Base-by-base conservation (phyloP, 2,329 filamentous ascomycete genomes). In the Hymenoscyphus occultus region DNA sequence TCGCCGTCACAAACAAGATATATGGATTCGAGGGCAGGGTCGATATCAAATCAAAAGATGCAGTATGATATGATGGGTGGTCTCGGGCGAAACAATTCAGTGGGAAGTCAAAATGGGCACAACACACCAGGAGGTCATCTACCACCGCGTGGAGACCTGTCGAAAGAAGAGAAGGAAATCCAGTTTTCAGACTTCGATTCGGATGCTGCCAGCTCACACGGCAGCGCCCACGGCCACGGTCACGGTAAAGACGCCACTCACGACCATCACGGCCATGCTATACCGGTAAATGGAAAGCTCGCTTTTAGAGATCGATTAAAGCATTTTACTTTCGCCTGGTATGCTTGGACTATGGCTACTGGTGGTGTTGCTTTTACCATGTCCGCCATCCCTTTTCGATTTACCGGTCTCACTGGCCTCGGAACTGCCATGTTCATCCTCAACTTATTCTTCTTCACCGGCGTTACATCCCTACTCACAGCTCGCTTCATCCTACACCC, bases 341-440 rank as follows among this genome's bases (percentile, higher is more conserved):
- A 88, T 76, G 90, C 89, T 2, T 80, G 86, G 40, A 88, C 88
- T 2, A 92, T 92, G 90, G 90, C 87, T 61, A 91, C 89, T 0
- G 90, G 90, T 59, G 89, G 89, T 0, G 76, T 93, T 0, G 85
- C 90, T 0, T 78, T 89, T 6, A 82, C 92, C 19, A 81, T 93
- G 56, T 81, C 81, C 56, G 82, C 83, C 3, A 84, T 87, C 57
- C 90, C 90, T 12, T 84, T 86, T 70, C 79, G 81, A 63, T 93
- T 93, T 74, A 73, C 78, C 0, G 89, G 89, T 0, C 78, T 92
- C 1, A 76, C 78, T 9, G 82, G 84, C 3, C 89, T 92, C 61
- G 90, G 90, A 1, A 81, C 85, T 32, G 82, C 84, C n/a, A 80
- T 93, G 54, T 93, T 90, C 76, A 80, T 90, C 71, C 71, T 89